Base-by-base conservation (phyloP, 805 yeast genomes). In the Lipomyces chichibuensis region DNA sequence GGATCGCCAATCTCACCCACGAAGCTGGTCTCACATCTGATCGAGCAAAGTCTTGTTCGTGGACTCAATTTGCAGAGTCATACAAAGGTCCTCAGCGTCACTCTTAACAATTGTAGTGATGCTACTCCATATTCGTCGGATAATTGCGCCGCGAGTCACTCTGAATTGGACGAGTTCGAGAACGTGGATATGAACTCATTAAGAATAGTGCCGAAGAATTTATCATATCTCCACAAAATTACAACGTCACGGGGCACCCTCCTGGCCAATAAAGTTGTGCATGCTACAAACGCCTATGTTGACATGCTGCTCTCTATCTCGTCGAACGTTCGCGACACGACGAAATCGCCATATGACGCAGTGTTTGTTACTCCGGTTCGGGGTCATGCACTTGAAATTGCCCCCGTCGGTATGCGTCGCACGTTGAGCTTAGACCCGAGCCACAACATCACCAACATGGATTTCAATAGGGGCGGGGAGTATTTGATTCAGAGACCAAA, bases 1-100 rank as follows among this genome's bases (percentile, higher is more conserved):
- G 84, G 84, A 2, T 81, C 82, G 5, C 79, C 80, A 4, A 73
- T 83, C 59, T 82, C 84, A 79, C 84, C 85, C 2, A 81, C 83
- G 72, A 80, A 79, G 68, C 72, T 83, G 2, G 76, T 81, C 57
- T 73, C 75, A 2, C 72, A 75, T 1, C 61, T 83, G 1, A 69
- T 82, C 59, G 75, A 76, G 67, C 71, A 70, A 23, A 70, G 76
- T 32, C 71, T 82, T 3, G 66, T 70, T 13, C 73, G 74, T 29
- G 83, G 82, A n/a, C 70, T 82, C 49, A 77, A 81, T 58, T 66
- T 83, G 39, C 83, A 82, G 63, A 77, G 85, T 1, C 77, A 82
- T 64, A 82, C 85, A 0, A 75, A 77, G 1, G 85, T 80, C 4
- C 70, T 72, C 0, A 66, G 72, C 3, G 77, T 80, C 17, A 63